Evolutionary conservation across 2,329 filamentous ascomycete species (phyloP).

Genomic region (Penicillium sp.): DNA sequence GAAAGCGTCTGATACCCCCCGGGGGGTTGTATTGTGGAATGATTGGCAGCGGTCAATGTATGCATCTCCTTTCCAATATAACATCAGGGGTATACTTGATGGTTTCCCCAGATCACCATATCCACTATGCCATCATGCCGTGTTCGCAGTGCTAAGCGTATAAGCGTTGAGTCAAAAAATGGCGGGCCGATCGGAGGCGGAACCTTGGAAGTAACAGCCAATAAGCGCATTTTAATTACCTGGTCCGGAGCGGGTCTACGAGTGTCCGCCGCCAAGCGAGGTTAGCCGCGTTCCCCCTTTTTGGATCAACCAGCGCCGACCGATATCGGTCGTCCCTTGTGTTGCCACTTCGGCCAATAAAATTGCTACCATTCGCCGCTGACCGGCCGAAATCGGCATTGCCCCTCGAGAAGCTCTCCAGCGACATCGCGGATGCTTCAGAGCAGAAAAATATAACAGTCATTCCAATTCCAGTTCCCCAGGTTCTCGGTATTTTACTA

Average conservation of each 20-base stretch:
- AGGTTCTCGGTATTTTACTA: conserved; percentile 3
- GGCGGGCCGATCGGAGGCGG: conserved; percentile 13
- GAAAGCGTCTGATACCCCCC: neutral
- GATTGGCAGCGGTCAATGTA: no score
- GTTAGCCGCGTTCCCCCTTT: conserved; percentile 17
- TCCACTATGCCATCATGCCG: neutral
- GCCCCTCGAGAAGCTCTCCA: conserved; percentile 30
- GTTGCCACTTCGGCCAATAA: conserved; percentile 26
- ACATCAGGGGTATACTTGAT: neutral
- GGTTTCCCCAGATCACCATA: neutral
- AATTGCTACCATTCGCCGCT: conserved; percentile 24
- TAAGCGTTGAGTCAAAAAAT: conserved; percentile 3
- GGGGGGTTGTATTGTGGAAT: neutral
- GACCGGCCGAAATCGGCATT: conserved; percentile 37
- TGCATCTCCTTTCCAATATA: no score
- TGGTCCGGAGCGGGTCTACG: conserved; percentile 8
- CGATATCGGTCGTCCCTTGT: conserved; percentile 16
- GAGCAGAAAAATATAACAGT: conserved; percentile 25
- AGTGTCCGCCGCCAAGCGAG: conserved; percentile 17
- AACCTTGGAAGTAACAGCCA: conserved; percentile 4
- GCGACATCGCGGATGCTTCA: conserved; percentile 33
- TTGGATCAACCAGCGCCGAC: neutral
- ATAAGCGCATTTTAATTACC: conserved; percentile 13
- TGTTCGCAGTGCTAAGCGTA: neutral
- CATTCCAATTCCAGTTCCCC: conserved; percentile 10